These are phyloP conservation scores for Diaporthe vaccinii DNA, from an alignment of 2,329 filamentous ascomycete genomes.

Conservation along the genomic window DNA sequence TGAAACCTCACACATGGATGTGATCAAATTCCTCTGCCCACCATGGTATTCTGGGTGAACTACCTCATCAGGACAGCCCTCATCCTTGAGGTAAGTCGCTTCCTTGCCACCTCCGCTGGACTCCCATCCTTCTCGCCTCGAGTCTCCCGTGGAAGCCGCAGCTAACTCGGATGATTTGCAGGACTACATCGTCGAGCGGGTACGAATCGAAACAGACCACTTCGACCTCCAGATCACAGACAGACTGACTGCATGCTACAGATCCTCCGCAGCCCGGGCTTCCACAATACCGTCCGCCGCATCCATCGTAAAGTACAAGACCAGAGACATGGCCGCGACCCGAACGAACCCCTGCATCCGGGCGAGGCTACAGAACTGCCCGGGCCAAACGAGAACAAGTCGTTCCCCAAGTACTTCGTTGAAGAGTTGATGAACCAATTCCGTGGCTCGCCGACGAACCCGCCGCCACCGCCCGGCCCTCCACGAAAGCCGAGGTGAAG, in stretches of 20 bases:
- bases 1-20: background rate
- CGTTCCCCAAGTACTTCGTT: constrained; percentile 62
- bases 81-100: constrained; percentile 19
- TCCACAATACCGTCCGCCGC: constrained; percentile 66
- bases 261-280: constrained; percentile 65
- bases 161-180: constrained; percentile 23
- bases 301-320: constrained; percentile 66
- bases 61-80: constrained; percentile 19
- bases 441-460: constrained; percentile 59
- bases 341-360: constrained; percentile 63
- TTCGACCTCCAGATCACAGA: accelerated
- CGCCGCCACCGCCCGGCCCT: constrained; percentile 44
- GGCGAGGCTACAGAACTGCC: constrained; percentile 62
- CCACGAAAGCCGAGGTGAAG: constrained; percentile 37
- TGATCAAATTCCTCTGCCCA: background rate
- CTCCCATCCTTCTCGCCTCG: too few relatives aligned
- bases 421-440: constrained; percentile 66
- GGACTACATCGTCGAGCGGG: constrained; percentile 44
- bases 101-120: background rate
- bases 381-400: constrained; percentile 46
- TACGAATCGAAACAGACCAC: background rate
- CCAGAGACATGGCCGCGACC: constrained; percentile 61
- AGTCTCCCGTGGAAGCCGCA: background rate
- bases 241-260: constrained; percentile 44
- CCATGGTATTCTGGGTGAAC: constrained; percentile 36